Evolutionary conservation across 306 rosid genomes (phyloP), one percentile per base, ranked within the genome.

Genomic region (Dryas alaskensis): DNA sequence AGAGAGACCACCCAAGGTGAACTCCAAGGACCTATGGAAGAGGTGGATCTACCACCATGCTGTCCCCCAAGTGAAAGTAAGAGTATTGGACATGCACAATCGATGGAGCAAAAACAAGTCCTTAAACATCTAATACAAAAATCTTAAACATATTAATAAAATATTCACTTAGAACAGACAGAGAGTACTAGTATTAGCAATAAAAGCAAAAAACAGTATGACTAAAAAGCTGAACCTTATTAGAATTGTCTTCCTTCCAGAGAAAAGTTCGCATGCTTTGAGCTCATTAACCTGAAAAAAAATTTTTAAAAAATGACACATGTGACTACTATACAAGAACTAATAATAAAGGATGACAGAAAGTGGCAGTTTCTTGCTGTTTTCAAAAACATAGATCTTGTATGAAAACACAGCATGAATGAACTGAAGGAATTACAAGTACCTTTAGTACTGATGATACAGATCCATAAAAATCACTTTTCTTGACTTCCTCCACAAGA

Each of bases 401-500:
- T n/a, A 71, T 53, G 12, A 40, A 39, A 72, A 66, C 51, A 9
- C 39, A 81, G 65, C 62, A 40, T 45, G 22, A 51, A 65, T 12
- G 58, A 60, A 42, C 3, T 58, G 51, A 67, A 40, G 48, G 79
- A 78, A 73, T 62, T 60, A 81, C 17, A 69, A 51, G n/a, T 70
- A 94, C 98, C 95, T 89, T 92, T 74, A 94, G 73, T 51, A 88
- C 59, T 73, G 99, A 94, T 51, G 99, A 94, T 49, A 92, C 87
- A 62, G 97, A 94, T 69, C 97, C 96, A 82, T 94, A 94, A 80
- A 82, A 7, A 82, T 94, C 99, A 71, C 92, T 92, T 87, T 94
- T 94, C 89, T 86, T 94, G 63, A 88, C 97, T 82, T 92, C 96
- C 87, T 94, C 99, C 73, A 69, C 79, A 72, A 92, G 87, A 81